phyloP scores from a whole-genome alignment of 2,329 filamentous ascomycete genomes.

The Colletotrichum paranaense region DNA sequence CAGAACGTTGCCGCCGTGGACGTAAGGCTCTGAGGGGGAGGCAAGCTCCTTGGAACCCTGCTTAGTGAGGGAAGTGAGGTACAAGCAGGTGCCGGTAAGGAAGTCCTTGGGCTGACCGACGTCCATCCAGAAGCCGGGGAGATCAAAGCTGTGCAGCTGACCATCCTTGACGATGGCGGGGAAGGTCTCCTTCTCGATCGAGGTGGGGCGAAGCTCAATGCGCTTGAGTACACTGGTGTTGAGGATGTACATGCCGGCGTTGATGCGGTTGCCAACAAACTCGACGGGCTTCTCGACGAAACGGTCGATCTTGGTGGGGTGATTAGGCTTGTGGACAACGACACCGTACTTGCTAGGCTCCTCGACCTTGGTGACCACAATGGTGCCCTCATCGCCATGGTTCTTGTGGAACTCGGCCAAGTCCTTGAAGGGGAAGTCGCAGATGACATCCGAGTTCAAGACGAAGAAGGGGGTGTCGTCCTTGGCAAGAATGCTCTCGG shows the following conservation, averaged over 20 bases:
- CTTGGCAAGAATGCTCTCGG: slow-evolving; percentile 91
- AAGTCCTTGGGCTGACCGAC: slow-evolving; percentile 99
- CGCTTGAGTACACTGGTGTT: slow-evolving; percentile 91
- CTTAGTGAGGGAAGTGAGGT: slow-evolving; percentile 92
- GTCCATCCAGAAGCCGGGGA: slow-evolving; percentile 99
- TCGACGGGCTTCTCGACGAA: slow-evolving; percentile 99
- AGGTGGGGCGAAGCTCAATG: slow-evolving; percentile 96
- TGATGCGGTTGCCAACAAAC: slow-evolving; percentile 98
- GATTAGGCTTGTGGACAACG: slow-evolving; percentile 94
- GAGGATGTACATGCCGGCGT: slow-evolving; percentile 97
- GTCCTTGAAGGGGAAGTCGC: slow-evolving; percentile 94
- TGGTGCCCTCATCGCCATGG: slow-evolving; percentile 96
- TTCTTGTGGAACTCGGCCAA: slow-evolving; percentile 91
- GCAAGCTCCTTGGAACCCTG: slow-evolving; percentile 87
- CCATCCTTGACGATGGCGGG: slow-evolving; percentile 91
- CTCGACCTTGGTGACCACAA: slow-evolving; percentile 98
- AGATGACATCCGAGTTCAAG: slow-evolving; percentile 97
- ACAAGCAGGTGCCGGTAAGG: slow-evolving; percentile 93
- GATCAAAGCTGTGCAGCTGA: slow-evolving; percentile 93
- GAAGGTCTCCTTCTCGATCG: slow-evolving; percentile 99
- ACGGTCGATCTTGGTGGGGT: slow-evolving; percentile 92
- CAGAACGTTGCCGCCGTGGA: slow-evolving; percentile 94
- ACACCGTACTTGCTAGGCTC: slow-evolving; percentile 99
- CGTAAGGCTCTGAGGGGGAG: slow-evolving; percentile 78
- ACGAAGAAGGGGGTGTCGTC: slow-evolving; percentile 97